Percentiles rank a stretch among this genome's conserved stretches.
Conservation (phyloP, 1,284 basidiomycete genomes). For the Cutaneotrichosporon spelunceum region DNA sequence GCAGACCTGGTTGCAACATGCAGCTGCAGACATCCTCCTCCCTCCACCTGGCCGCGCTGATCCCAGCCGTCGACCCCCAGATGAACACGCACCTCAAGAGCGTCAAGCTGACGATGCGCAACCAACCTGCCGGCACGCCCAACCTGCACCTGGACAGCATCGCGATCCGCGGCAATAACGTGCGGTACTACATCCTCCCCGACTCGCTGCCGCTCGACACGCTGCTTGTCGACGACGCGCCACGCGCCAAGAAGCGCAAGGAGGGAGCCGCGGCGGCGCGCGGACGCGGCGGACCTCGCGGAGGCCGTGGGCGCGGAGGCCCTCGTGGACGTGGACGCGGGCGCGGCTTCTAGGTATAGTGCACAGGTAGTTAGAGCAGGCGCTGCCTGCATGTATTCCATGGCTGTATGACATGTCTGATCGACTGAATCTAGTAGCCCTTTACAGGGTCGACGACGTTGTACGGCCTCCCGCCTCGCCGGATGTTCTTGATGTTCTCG, state of each 20-base stretch:
- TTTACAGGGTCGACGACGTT: constrained; percentile 45
- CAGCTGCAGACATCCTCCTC: neutral
- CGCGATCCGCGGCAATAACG: constrained; percentile 87
- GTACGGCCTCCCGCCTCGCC: constrained; percentile 36
- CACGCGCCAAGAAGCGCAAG: constrained; percentile 80
- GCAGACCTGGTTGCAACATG: neutral
- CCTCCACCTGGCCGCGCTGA: neutral
- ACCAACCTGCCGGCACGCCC: constrained; percentile 57
- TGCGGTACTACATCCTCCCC: constrained; percentile 82
- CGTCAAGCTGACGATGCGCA: constrained; percentile 90
- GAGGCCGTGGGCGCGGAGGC: constrained; percentile 38
- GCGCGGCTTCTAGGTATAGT: constrained; percentile 33
- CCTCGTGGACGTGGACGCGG: constrained; percentile 37
- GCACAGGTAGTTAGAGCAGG: neutral
- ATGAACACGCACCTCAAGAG: constrained; percentile 98
- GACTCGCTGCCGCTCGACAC: constrained; percentile 96
- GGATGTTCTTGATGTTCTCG: constrained; percentile 46
- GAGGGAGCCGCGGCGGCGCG: constrained; percentile 37
- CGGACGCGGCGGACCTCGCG: constrained; percentile 34
- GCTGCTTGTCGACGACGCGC: constrained; percentile 93
- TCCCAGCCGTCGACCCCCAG: constrained; percentile 83
- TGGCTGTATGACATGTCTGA: constrained; percentile 9
- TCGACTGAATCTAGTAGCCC: constrained; percentile 39
- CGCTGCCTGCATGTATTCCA: constrained; percentile 20
- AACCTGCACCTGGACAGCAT: constrained; percentile 69